phyloP scores from a whole-genome alignment of 495 filamentous ascomycete species.

The Aspergillus egyptiacus region DNA sequence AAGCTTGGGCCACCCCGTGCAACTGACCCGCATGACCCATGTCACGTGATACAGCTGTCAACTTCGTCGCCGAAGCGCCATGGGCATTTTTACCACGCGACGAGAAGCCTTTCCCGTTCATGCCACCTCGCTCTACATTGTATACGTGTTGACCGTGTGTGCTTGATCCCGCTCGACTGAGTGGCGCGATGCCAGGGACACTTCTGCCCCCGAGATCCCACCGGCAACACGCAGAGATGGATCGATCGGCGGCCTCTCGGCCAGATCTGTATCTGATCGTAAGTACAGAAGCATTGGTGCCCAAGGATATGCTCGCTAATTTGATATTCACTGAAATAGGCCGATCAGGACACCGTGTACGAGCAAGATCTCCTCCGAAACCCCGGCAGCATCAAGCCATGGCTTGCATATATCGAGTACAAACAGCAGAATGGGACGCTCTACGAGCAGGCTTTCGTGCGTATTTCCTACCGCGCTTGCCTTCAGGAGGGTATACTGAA shows the following conservation, averaged over 20 bases:
- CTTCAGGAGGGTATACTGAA: background rate
- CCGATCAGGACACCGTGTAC: conserved; percentile 85
- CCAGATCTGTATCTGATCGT: conserved; percentile 74
- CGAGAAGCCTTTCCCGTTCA: conserved; percentile 27
- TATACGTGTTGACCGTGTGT: conserved; percentile 32
- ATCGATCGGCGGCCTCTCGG: conserved; percentile 41
- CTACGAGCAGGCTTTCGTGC: conserved; percentile 87
- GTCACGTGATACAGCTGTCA: conserved; percentile 27
- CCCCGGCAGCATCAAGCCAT: conserved; percentile 83
- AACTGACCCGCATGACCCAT: conserved; percentile 18
- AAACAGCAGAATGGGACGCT: conserved; percentile 81
- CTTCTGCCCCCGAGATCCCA: conserved; percentile 51
- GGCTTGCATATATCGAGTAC: conserved; percentile 91
- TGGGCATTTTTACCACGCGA: conserved; percentile 20
- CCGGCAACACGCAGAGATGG: conserved; percentile 47
- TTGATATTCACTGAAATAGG: conserved; percentile 33
- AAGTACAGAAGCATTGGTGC: conserved; percentile 30
- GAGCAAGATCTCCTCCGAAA: conserved; percentile 92
- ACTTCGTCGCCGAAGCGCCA: conserved; percentile 23
- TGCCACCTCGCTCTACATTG: conserved; percentile 22
- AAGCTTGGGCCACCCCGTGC: conserved; percentile 26
- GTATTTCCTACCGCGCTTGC: conserved; percentile 6
- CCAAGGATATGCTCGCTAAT: conserved; percentile 12
- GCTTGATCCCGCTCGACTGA: conserved; percentile 39
- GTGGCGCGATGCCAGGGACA: conserved; percentile 56